Evolutionary conservation across 2,329 filamentous ascomycete species (phyloP).

Genomic region (Botrytis sinoallii): DNA sequence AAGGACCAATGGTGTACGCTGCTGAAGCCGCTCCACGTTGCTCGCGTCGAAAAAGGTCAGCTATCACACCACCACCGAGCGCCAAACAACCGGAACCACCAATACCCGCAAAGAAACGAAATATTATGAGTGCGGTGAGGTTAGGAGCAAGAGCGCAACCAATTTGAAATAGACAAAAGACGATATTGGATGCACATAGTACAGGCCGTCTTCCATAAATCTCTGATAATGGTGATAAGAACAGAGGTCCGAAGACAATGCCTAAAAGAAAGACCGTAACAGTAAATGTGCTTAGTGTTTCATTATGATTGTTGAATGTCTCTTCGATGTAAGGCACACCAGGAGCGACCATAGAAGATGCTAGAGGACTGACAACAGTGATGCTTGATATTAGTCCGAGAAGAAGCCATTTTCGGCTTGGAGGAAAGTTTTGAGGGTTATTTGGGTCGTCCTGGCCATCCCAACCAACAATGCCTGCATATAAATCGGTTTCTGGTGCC

Average conservation of each 20-base stretch:
- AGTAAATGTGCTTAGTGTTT: slow-evolving; percentile 23
- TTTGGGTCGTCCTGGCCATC: slow-evolving; percentile 23
- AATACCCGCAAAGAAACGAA: slow-evolving; percentile 48
- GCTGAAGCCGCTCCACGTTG: slow-evolving; percentile 36
- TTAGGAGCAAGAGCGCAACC: slow-evolving; percentile 60
- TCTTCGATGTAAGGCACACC: slow-evolving; percentile 34
- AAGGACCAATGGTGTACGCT: slow-evolving; percentile 27
- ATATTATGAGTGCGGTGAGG: slow-evolving; percentile 43
- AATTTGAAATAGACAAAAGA: slow-evolving; percentile 61
- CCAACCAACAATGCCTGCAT: slow-evolving; percentile 38
- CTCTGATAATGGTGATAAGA: slow-evolving; percentile 58
- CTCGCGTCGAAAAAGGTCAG: slow-evolving; percentile 40
- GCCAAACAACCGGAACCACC: slow-evolving; percentile 45
- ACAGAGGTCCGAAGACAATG: slow-evolving; percentile 55
- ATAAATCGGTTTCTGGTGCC: slow-evolving; percentile 41
- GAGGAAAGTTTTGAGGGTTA: slow-evolving; percentile 24
- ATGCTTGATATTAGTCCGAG: slow-evolving; percentile 17
- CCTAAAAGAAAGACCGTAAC: slow-evolving; percentile 54
- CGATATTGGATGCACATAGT: slow-evolving; percentile 53
- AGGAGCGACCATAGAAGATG: slow-evolving; percentile 45
- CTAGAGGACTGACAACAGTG: slow-evolving; percentile 29
- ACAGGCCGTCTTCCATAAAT: slow-evolving; percentile 60
- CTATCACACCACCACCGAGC: slow-evolving; percentile 43
- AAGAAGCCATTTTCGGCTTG: slow-evolving; percentile 18
- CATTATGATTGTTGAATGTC: slow-evolving; percentile 25